phyloP scores from a whole-genome alignment of 2,329 filamentous ascomycete genomes.

The Penicillium corylophilum region DNA sequence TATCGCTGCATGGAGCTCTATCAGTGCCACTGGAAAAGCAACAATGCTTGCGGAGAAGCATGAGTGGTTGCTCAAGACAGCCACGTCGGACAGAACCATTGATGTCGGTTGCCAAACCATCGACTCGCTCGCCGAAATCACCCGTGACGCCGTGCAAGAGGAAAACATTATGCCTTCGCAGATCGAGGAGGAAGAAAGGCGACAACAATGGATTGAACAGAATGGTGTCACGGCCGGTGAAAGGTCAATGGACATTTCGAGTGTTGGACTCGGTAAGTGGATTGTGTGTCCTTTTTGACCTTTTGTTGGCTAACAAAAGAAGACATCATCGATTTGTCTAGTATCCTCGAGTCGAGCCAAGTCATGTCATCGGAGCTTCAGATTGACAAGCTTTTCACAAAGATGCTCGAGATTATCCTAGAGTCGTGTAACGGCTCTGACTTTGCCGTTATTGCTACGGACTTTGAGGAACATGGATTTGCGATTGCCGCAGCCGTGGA shows the following conservation, averaged over 20 bases:
- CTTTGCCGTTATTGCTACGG: conserved; percentile 60
- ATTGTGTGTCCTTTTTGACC: neutral
- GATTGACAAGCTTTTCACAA: conserved; percentile 61
- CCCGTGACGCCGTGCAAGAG: conserved; percentile 32
- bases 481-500: conserved; percentile 61
- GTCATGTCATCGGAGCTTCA: conserved; percentile 65
- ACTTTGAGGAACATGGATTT: conserved; percentile 60
- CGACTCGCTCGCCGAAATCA: conserved; percentile 47
- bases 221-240: conserved; percentile 39
- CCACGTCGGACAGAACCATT: conserved; percentile 50
- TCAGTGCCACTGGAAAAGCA: conserved; percentile 60
- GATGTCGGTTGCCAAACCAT: conserved; percentile 60
- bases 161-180: conserved; percentile 29
- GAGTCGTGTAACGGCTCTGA: conserved; percentile 63
- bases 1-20: conserved; percentile 58
- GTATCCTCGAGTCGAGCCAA: conserved; percentile 64
- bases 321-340: conserved; percentile 64
- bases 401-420: conserved; percentile 64
- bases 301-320: conserved; percentile 23
- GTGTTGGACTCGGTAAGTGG: conserved; percentile 39
- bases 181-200: conserved; percentile 41
- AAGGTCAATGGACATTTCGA: conserved; percentile 42
- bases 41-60: conserved; percentile 58
- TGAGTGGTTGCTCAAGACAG: conserved; percentile 60
- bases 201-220: conserved; percentile 45